phyloP scores from a whole-genome alignment of 129 eudicot species.

The Artemisia annua region DNA sequence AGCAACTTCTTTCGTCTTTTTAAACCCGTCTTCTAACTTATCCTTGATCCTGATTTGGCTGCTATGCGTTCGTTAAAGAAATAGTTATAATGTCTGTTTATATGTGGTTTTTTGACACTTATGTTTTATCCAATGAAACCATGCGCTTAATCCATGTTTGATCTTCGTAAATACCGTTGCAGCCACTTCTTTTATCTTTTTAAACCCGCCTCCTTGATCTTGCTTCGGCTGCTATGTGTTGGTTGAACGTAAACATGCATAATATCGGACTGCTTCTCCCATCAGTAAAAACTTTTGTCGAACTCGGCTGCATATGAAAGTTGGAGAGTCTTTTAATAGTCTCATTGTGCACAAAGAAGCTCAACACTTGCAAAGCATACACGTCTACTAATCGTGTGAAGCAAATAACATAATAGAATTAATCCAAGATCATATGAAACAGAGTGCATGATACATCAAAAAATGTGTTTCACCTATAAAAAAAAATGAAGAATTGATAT shows the following conservation, averaged over 20 bases:
- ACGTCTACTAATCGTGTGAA: too few species aligned
- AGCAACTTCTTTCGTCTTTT: slow-evolving; percentile 50
- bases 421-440: too few species aligned
- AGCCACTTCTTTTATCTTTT: slow-evolving; percentile 50
- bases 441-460: too few species aligned
- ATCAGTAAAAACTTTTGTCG: slow-evolving; percentile 23
- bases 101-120: slow-evolving; percentile 44
- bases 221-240: slow-evolving; percentile 17
- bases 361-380: too few species aligned
- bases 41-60: slow-evolving; percentile 27
- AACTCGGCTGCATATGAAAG: slow-evolving; percentile 11
- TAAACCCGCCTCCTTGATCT: slow-evolving; percentile 41
- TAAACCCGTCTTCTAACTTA: slow-evolving; percentile 42
- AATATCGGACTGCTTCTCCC: slow-evolving; percentile 41
- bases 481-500: too few species aligned
- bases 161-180: slow-evolving; percentile 61
- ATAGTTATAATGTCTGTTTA: not conserved
- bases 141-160: slow-evolving; percentile 57
- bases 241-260: slow-evolving; percentile 28
- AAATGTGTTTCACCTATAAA: too few species aligned
- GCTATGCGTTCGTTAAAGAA: slow-evolving; percentile 14
- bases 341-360: too few species aligned
- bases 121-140: slow-evolving; percentile 55
- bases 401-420: too few species aligned
- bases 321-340: too few species aligned